Base-by-base conservation (phyloP, 163 green algal genomes). In the Scenedesmus sp. region DNA sequence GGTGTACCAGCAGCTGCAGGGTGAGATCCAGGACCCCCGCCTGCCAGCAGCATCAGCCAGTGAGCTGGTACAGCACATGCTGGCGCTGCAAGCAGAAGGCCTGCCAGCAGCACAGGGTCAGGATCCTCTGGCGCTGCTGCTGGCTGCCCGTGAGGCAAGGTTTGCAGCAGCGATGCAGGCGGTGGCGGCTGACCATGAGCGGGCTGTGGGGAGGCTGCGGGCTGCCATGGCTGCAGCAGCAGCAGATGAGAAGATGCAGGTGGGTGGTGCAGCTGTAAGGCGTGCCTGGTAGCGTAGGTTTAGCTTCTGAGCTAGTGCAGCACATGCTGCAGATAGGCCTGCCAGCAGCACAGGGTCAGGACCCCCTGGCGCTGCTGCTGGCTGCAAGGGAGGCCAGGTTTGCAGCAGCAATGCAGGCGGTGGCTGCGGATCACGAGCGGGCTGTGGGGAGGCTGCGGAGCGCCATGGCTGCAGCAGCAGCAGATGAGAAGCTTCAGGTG, bases 281-380 rank as follows among this genome's bases (percentile, higher is more conserved):
- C 34, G 34, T 46, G 34, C 34, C 34, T 46, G 34, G 34, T 46
- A 46, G 34, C 34, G 34, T 46, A 46, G 34, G 34, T 46, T 46
- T 46, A 46, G 34, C 93, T 6, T 57, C 62, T 2, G 94, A 95
- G 3, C 89, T 94, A 16, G 93, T 95, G 26, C 77, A 86, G 26
- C 87, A 93, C 87, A 84, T 97, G 60, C 85, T 96, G 91, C 76
- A 93, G 89, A 91, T 97, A 18, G 93, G 95, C 13, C 91, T 93
- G 23, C 52, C 81, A 10, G 91, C 89, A 70, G 92, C 91, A 10
- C 60, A 91, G 64, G 87, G 55, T 6, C 54, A 93, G 46, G 93
- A 97, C 67, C 95, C 95, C 1, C 74, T 96, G 54, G 89, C 82
- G 3, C 89, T 89, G 82, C 70, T 89, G 66, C 82, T 92, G 66